phyloP scores from a whole-genome alignment of 768 basidiomycete species.

The Coprinopsis sp. region DNA sequence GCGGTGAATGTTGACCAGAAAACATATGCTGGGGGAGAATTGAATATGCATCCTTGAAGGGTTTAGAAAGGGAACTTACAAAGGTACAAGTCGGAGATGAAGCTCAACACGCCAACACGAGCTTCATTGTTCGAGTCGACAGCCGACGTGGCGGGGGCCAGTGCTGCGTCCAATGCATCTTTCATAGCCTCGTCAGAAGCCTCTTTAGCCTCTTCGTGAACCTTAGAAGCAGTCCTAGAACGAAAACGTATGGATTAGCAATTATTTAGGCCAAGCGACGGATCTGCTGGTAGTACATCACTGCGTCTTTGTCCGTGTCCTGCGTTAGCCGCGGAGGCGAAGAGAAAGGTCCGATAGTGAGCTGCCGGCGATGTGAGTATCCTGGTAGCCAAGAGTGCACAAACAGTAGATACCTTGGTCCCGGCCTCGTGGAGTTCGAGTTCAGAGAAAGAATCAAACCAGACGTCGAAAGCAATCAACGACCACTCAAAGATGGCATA shows the following conservation, averaged over 20 bases:
- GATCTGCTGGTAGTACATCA: slow-evolving; percentile 34
- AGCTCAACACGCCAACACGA: slow-evolving; percentile 14
- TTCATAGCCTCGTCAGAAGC: slow-evolving; percentile 5
- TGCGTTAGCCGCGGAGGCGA: slow-evolving; percentile 6
- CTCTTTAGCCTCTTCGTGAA: slow-evolving; percentile 2
- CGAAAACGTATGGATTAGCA: slow-evolving; percentile 3
- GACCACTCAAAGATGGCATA: slow-evolving; percentile 90
- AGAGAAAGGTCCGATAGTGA: slow-evolving; percentile 24
- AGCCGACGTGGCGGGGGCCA: slow-evolving; percentile 2
- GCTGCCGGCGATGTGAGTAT: slow-evolving; percentile 21
- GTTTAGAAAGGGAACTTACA: slow-evolving; percentile 39
- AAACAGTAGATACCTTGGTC: slow-evolving; percentile 43
- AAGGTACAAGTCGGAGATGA: slow-evolving; percentile 46
- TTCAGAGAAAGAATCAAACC: slow-evolving; percentile 65
- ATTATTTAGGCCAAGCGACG: slow-evolving; percentile 36
- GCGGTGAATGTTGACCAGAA: slow-evolving; percentile 84
- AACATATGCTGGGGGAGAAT: slow-evolving; percentile 52
- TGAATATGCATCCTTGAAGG: slow-evolving; percentile 8
- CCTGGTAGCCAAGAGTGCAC: not conserved
- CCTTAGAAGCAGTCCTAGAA: not conserved
- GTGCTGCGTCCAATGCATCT: slow-evolving; percentile 9
- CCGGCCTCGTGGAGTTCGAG: slow-evolving; percentile 52
- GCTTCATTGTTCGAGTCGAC: no score
- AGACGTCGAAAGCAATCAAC: slow-evolving; percentile 67
- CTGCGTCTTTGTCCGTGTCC: slow-evolving; percentile 6